These are phyloP conservation scores for Nakataea oryzae DNA, from an alignment of 2,329 filamentous ascomycete genomes.

Conservation along the genomic window DNA sequence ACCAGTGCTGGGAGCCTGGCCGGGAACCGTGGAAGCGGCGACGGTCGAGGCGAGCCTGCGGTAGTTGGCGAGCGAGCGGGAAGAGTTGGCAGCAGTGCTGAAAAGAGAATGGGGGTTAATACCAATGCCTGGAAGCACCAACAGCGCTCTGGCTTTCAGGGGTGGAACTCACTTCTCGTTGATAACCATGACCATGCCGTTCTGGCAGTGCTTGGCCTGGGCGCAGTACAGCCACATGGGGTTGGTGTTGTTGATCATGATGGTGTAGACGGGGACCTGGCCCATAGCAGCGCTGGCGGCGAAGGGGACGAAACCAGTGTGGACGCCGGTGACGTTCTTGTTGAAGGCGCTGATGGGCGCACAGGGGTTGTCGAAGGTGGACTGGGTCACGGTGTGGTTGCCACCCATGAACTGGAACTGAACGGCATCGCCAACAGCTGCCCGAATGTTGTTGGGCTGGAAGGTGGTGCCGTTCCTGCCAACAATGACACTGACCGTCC, in stretches of 20 bases:
- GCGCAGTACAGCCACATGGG: conserved; percentile 76
- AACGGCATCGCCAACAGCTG: conserved; percentile 50
- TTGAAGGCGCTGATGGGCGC: conserved; percentile 28
- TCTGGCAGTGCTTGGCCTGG: conserved; percentile 63
- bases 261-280: conserved; percentile 57
- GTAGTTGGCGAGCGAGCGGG: conserved; percentile 40
- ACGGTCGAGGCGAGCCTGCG: conserved; percentile 26
- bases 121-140: background rate
- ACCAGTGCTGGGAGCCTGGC: conserved; percentile 9
- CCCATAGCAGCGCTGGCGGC: conserved; percentile 36
- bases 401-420: conserved; percentile 56
- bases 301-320: conserved; percentile 57
- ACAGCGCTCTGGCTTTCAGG: too few species aligned
- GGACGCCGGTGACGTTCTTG: conserved; percentile 48
- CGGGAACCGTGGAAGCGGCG: conserved; percentile 23
- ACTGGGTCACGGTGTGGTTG: conserved; percentile 76
- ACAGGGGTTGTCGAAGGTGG: conserved; percentile 41
- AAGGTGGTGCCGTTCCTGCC: conserved; percentile 48
- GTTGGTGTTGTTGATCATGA: conserved; percentile 56
- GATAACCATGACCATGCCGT: conserved; percentile 66
- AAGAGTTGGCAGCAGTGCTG: conserved; percentile 30
- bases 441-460: conserved; percentile 55
- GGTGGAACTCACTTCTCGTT: conserved; percentile 54
- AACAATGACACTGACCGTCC: conserved; percentile 39
- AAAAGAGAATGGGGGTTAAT: background rate